phyloP scores from a whole-genome alignment of 2,329 filamentous ascomycete species.

The Pseudogymnoascus sp. region DNA sequence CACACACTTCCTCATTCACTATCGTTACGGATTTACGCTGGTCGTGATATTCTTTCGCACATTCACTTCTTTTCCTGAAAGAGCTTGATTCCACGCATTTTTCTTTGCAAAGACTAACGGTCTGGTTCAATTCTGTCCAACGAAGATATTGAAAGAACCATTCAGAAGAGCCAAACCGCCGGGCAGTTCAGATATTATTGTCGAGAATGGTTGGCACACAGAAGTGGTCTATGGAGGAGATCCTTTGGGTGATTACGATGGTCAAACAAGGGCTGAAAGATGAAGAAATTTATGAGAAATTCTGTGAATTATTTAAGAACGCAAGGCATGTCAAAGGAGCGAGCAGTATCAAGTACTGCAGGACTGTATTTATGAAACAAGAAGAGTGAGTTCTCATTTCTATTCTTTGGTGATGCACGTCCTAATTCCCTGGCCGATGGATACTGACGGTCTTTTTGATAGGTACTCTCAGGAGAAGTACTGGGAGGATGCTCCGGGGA shows the following conservation, averaged over 20 bases:
- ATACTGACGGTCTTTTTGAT: neutral
- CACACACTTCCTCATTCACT: neutral
- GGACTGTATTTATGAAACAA: neutral
- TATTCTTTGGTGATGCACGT: neutral
- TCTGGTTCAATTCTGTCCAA: neutral
- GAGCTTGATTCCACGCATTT: neutral
- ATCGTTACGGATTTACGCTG: neutral
- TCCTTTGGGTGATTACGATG: neutral
- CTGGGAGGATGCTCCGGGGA: neutral
- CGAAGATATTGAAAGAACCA: neutral
- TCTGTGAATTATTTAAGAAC: neutral
- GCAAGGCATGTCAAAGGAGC: neutral
- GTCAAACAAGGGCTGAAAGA: neutral
- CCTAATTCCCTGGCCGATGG: neutral
- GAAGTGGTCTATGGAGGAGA: constrained; percentile 8
- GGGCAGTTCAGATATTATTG: neutral
- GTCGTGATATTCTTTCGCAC: neutral
- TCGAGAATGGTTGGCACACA: neutral
- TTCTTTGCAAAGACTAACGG: neutral
- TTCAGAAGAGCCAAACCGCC: neutral
- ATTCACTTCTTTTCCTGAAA: neutral
- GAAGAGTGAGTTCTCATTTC: neutral
- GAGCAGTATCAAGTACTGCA: constrained; percentile 9
- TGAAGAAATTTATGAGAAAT: constrained; percentile 3
- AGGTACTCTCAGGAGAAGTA: neutral